Percentiles rank a stretch among this genome's conserved stretches.
phyloP scores from a whole-genome alignment of 176 grass and related monocot genomes.

The Triticum timopheevii region DNA sequence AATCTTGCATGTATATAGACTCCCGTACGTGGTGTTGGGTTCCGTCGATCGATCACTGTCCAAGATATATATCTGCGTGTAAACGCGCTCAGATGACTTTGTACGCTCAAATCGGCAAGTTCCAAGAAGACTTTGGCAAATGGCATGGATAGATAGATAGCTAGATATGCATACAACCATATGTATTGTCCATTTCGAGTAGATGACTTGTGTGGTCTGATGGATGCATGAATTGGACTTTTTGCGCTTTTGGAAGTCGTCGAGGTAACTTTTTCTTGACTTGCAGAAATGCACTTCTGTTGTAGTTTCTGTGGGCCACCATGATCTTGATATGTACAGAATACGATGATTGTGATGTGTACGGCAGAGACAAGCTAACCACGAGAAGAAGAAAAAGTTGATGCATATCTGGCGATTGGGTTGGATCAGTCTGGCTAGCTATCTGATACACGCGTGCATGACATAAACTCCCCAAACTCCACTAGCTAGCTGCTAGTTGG shows the following conservation, averaged over 20 bases:
- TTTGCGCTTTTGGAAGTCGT: constrained; percentile 18
- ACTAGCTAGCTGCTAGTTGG: neutral
- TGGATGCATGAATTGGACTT: neutral
- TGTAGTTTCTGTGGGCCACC: neutral
- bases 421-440: neutral
- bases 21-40: too few relatives aligned
- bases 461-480: neutral
- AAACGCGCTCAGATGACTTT: neutral
- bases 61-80: neutral
- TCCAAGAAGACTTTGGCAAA: neutral
- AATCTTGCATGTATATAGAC: too few relatives aligned
- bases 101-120: neutral
- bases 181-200: too few relatives aligned
- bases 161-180: too few relatives aligned
- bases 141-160: neutral
- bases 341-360: neutral
- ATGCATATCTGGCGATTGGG: neutral
- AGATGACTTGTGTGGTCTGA: neutral
- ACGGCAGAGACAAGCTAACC: neutral
- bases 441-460: neutral
- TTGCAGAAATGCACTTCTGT: neutral
- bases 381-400: too few relatives aligned
- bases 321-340: neutral
- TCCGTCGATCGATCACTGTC: too few relatives aligned
- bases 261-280: constrained; percentile 6